Percentiles rank a stretch among this genome's conserved stretches.
Conservation (phyloP, 2,329 filamentous ascomycete genomes). For the Microdochium bolleyi region DNA sequence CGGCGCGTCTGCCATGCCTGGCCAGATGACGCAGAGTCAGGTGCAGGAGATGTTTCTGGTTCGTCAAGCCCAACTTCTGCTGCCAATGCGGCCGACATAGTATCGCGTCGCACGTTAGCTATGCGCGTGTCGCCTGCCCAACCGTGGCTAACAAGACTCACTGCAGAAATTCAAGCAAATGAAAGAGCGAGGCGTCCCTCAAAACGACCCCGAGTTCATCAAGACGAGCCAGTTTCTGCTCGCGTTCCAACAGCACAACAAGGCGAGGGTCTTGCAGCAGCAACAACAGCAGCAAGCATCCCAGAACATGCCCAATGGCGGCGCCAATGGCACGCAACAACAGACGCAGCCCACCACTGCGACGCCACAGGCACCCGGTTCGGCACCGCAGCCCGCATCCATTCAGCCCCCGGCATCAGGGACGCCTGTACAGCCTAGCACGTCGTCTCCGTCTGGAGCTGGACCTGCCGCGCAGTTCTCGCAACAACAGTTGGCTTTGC, state of each 20-base stretch:
- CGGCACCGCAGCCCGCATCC: constrained; percentile 27
- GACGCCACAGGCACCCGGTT: constrained; percentile 25
- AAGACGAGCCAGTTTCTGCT: constrained; percentile 71
- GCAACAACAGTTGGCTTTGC: constrained; percentile 66
- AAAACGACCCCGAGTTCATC: constrained; percentile 78
- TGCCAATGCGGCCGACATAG: no score
- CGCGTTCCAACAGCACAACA: constrained; percentile 60
- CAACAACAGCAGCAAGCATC: constrained; percentile 38
- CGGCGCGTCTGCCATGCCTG: constrained; percentile 49
- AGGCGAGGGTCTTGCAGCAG: constrained; percentile 48
- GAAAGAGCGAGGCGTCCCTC: constrained; percentile 75
- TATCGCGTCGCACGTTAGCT: neutral
- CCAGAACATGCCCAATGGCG: constrained; percentile 48
- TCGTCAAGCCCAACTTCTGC: constrained; percentile 1
- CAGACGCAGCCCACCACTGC: constrained; percentile 10
- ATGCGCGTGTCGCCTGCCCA: no score
- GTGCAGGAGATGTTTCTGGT: constrained; percentile 68
- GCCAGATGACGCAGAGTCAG: constrained; percentile 66
- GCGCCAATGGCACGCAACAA: constrained; percentile 40
- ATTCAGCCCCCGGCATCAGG: constrained; percentile 27
- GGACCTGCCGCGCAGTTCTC: constrained; percentile 51
- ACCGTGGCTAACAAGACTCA: constrained; percentile 22
- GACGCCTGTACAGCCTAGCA: constrained; percentile 16
- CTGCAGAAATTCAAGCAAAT: constrained; percentile 78
- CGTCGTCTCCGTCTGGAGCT: constrained; percentile 23